A percentile compares a stretch with the other conserved stretches of the same genome.
Evolutionary conservation across 2,329 filamentous ascomycete genomes (phyloP).

Genomic region (Sarocladium brachiariae): DNA sequence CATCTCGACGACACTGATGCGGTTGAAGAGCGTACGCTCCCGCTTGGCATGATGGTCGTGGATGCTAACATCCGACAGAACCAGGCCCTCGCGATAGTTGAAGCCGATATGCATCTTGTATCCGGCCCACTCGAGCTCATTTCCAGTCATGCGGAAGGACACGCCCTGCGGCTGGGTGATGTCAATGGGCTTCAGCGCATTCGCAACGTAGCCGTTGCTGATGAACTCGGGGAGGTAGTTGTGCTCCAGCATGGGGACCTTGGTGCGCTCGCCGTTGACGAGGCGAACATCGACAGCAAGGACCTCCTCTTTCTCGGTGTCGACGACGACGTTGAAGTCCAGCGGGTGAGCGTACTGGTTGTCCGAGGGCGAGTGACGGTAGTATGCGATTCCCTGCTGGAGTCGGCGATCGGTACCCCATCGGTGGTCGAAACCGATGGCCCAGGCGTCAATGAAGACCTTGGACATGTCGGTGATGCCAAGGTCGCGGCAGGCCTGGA

Average conservation of each 20-base stretch:
- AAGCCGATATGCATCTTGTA: slow-evolving; percentile 68
- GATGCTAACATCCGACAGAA: slow-evolving; percentile 62
- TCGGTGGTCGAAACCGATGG: slow-evolving; percentile 73
- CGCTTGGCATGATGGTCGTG: slow-evolving; percentile 39
- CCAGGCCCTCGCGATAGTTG: slow-evolving; percentile 64
- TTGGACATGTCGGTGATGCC: slow-evolving; percentile 79
- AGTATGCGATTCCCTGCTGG: slow-evolving; percentile 79
- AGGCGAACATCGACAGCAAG: slow-evolving; percentile 35
- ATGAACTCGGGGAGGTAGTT: slow-evolving; percentile 32
- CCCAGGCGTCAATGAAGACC: slow-evolving; percentile 80
- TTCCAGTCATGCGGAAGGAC: slow-evolving; percentile 39
- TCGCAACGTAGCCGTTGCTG: slow-evolving; percentile 26
- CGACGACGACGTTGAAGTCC: slow-evolving; percentile 36
- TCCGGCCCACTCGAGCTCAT: slow-evolving; percentile 51
- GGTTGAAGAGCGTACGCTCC: slow-evolving; percentile 56
- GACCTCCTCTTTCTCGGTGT: slow-evolving; percentile 41
- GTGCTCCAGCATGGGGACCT: slow-evolving; percentile 30
- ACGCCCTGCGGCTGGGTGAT: slow-evolving; percentile 34
- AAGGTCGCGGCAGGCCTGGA: slow-evolving; percentile 67
- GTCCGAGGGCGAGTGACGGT: slow-evolving; percentile 64
- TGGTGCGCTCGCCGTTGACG: slow-evolving; percentile 41
- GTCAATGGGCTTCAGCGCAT: slow-evolving; percentile 30
- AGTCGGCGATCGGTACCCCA: slow-evolving; percentile 66
- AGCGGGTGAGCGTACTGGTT: slow-evolving; percentile 54
- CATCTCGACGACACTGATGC: slow-evolving; percentile 65